phyloP scores from a whole-genome alignment of 805 yeast species.

The Scheffersomyces ergatensis region DNA sequence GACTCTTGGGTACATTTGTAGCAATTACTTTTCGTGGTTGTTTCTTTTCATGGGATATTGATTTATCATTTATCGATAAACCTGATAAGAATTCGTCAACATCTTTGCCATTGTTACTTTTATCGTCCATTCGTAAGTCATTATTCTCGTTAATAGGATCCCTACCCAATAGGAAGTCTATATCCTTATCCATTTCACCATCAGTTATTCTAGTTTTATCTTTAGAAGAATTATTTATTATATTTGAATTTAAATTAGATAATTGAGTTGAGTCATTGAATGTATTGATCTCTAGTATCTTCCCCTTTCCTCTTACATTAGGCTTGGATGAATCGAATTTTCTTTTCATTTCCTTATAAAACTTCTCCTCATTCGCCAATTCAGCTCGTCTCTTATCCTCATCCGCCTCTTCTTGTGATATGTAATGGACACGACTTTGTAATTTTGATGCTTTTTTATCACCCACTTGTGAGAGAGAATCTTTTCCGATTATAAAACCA shows the following conservation, averaged over 20 bases:
- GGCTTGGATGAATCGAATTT: conserved; percentile 18
- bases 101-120: not conserved
- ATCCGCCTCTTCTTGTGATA: conserved; percentile 26
- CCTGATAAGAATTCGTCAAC: conserved; percentile 6
- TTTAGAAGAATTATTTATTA: conserved; percentile 7
- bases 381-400: conserved; percentile 20
- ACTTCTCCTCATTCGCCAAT: conserved; percentile 23
- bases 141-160: not conserved
- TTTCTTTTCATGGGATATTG: not conserved
- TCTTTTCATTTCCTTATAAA: conserved; percentile 25
- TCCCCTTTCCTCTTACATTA: conserved; percentile 1
- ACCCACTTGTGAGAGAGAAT: conserved; percentile 7
- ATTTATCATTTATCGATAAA: not conserved
- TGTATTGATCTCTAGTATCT: conserved; percentile 36
- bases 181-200: conserved; percentile 14
- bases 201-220: not conserved
- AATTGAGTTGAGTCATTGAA: conserved; percentile 23
- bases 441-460: not conserved
- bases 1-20: not conserved
- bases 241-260: conserved; percentile 19
- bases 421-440: conserved; percentile 8
- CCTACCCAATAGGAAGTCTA: conserved; percentile 14
- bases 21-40: not conserved
- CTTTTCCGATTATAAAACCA: conserved; percentile 36
- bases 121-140: not conserved